Evolutionary conservation across 306 rosid species (phyloP).

Genomic region (Geum urbanum): DNA sequence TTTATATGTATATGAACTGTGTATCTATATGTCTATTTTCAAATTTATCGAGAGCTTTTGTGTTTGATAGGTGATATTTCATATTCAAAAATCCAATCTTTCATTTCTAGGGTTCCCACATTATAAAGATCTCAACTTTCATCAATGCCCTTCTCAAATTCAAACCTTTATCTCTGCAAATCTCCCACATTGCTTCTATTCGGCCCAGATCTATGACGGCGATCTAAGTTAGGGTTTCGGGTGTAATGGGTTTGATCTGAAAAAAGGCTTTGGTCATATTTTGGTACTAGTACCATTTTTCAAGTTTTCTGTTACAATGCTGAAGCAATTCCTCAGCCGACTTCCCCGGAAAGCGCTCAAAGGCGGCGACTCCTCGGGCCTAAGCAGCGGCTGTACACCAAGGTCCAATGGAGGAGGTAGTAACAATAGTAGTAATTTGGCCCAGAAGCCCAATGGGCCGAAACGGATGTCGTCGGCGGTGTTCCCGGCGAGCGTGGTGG

Average conservation of each 20-base stretch:
- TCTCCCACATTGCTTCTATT: slow-evolving; percentile 24
- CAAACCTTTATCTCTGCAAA: slow-evolving; percentile 32
- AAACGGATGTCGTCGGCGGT: slow-evolving; percentile 72
- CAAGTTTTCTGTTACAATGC: slow-evolving; percentile 42
- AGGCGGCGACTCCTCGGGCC: slow-evolving; percentile 50
- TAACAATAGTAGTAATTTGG: background rate
- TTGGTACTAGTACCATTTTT: slow-evolving; percentile 16
- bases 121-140: slow-evolving; percentile 38
- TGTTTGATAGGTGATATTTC: slow-evolving; percentile 13
- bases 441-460: slow-evolving; percentile 28
- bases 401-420: slow-evolving; percentile 41
- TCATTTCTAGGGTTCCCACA: slow-evolving; percentile 12
- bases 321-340: slow-evolving; percentile 79
- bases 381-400: slow-evolving; percentile 12
- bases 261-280: slow-evolving; percentile 12
- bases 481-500: slow-evolving; percentile 79
- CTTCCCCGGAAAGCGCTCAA: slow-evolving; percentile 75
- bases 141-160: slow-evolving; percentile 34
- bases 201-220: slow-evolving; percentile 31
- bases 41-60: background rate
- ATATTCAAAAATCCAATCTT: background rate
- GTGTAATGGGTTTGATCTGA: slow-evolving; percentile 45
- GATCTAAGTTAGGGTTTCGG: slow-evolving; percentile 55
- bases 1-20: background rate
- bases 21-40: background rate